Base-by-base conservation (phyloP, 1,284 basidiomycete genomes). In the Volvariella surrecta region DNA sequence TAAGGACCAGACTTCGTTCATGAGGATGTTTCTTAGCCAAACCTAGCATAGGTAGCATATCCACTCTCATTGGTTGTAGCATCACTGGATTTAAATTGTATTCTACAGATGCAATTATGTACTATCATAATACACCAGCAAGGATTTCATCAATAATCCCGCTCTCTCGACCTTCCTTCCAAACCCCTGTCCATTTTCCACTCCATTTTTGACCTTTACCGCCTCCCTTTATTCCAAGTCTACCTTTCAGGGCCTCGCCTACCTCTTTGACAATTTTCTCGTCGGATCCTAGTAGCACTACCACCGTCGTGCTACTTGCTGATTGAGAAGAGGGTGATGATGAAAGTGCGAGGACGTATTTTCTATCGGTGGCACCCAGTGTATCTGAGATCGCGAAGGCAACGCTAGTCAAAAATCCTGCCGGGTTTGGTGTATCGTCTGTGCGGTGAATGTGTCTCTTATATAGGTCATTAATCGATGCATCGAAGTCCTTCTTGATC, bases 191-290 rank as follows among this genome's bases (percentile, higher is more conserved):
- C 48, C 68, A 73, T 58, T 85, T 84, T 2, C 82, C 81, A 52
- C 79, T 83, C 82, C 79, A 85, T 46, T 68, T 70, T 16, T 61
- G 55, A 2, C 77, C 81, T 54, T 78, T 80, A 3, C 79, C 79
- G 15, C 79, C 80, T 9, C 78, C 82, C 62, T 79, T 84, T 32
- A 80, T 67, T 8, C 63, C 66, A 21, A 82, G 61, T 49, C 68
- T 73, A 1, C 56, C 51, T 58, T 80, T 87, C 45, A 89, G 51
- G 9, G 57, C 59, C 16, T 81, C 78, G 1, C 82, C 81, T 1
- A 63, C 61, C 45, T 63, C 62, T 60, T 83, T 86, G 16, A 84
- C 81, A 6, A 67, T 61, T 45, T 63, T 68, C 49, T 75, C 76
- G 44, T 81, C 73, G 3, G 72, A 73, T 1, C 81, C 77, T 47